Conservation (phyloP, 2,329 filamentous ascomycete species). For the Colletotrichum cordylinicola region DNA sequence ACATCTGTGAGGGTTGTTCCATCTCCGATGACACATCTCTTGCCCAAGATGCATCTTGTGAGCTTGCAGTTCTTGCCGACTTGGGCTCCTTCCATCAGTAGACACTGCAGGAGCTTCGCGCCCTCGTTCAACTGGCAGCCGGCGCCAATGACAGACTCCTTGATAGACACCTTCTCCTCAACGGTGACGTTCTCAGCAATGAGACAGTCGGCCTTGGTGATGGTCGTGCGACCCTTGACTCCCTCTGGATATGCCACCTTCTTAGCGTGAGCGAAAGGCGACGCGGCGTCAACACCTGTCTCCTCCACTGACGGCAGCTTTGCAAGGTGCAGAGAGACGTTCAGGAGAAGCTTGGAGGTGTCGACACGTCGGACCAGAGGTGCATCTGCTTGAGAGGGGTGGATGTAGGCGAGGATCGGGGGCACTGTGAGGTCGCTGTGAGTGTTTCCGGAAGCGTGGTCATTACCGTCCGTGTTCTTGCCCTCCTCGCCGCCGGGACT, state of each 20-base stretch:
- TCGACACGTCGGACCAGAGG: constrained; percentile 88
- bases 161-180: constrained; percentile 89
- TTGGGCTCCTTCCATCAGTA: constrained; percentile 91
- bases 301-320: constrained; percentile 79
- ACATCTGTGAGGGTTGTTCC: constrained; percentile 83
- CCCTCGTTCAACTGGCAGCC: constrained; percentile 87
- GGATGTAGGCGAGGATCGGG: constrained; percentile 82
- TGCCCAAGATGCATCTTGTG: constrained; percentile 86
- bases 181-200: constrained; percentile 89
- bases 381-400: constrained; percentile 58
- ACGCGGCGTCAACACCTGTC: constrained; percentile 59
- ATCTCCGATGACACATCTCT: constrained; percentile 82
- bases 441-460: constrained; percentile 27
- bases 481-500: not conserved
- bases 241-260: constrained; percentile 87
- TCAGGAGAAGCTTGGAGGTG: constrained; percentile 80
- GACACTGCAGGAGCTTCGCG: constrained; percentile 84
- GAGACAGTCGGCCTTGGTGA: constrained; percentile 82
- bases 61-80: constrained; percentile 85
- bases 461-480: not conserved
- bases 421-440: constrained; percentile 54
- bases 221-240: constrained; percentile 80
- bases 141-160: constrained; percentile 86
- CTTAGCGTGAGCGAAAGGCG: constrained; percentile 76
- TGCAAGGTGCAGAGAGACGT: constrained; percentile 83